Evolutionary conservation across 2,329 filamentous ascomycete genomes (phyloP).

Genomic region (Westerdykella aurantiaca): DNA sequence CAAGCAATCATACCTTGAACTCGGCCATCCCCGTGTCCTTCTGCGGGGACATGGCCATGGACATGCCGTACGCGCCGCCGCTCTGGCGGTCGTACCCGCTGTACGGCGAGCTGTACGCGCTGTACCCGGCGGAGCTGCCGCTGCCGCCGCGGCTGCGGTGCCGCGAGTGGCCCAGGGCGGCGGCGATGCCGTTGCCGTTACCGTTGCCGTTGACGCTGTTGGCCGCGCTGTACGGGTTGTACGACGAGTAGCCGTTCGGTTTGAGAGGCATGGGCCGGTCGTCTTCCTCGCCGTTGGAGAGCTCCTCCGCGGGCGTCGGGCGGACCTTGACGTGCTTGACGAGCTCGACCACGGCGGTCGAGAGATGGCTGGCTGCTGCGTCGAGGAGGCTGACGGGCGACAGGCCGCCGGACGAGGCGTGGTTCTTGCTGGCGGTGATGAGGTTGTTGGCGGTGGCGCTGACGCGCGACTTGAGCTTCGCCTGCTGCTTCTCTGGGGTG

Average conservation of each 20-base stretch:
- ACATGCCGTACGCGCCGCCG: slow-evolving; percentile 10
- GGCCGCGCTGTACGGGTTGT: slow-evolving; percentile 15
- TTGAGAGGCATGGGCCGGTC: slow-evolving; percentile 35
- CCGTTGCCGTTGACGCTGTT: slow-evolving; percentile 17
- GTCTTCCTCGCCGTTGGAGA: slow-evolving; percentile 69
- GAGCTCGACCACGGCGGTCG: slow-evolving; percentile 78
- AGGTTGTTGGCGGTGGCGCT: slow-evolving; percentile 94
- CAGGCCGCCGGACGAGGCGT: slow-evolving; percentile 72
- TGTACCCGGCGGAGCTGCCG: slow-evolving; percentile 32
- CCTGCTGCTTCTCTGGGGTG: slow-evolving; percentile 48
- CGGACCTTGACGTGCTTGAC: slow-evolving; percentile 79
- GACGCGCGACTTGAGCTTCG: slow-evolving; percentile 71
- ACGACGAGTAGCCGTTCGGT: slow-evolving; percentile 17
- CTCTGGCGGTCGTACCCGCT: slow-evolving; percentile 33
- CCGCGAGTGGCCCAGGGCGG: slow-evolving; percentile 13
- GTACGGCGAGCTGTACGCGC: slow-evolving; percentile 33
- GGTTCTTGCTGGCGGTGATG: slow-evolving; percentile 92
- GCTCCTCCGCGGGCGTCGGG: slow-evolving; percentile 64
- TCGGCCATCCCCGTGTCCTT: slow-evolving; percentile 46
- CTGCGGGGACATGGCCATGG: slow-evolving; percentile 6
- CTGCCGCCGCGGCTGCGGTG: slow-evolving; percentile 34
- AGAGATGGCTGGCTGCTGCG: slow-evolving; percentile 85
- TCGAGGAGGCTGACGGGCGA: slow-evolving; percentile 91
- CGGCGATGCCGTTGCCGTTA: slow-evolving; percentile 3
- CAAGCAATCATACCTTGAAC: slow-evolving; percentile 53